These are phyloP conservation scores for Leccinum boreale DNA, from an alignment of 768 basidiomycete genomes.

Conservation along the genomic window DNA sequence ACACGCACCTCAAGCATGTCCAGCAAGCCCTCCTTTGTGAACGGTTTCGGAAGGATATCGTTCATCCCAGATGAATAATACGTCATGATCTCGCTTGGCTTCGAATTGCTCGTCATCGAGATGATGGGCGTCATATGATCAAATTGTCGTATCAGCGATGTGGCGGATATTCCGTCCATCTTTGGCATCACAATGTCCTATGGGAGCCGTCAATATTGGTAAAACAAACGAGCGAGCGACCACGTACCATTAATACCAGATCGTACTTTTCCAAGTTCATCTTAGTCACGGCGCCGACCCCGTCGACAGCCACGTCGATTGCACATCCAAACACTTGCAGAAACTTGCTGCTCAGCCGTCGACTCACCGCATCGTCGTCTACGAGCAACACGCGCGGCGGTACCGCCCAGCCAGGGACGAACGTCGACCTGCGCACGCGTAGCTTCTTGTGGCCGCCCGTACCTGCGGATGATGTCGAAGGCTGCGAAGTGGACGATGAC, in stretches of 20 bases:
- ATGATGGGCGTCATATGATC: slow-evolving; percentile 96
- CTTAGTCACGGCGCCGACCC: slow-evolving; percentile 87
- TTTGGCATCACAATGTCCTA: slow-evolving; percentile 96
- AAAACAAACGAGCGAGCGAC: not conserved
- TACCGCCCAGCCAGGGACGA: slow-evolving; percentile 88
- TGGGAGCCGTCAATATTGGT: not conserved
- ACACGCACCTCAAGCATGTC: slow-evolving; percentile 82
- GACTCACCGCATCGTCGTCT: slow-evolving; percentile 91
- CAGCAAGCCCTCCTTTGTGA: slow-evolving; percentile 88
- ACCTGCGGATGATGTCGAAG: slow-evolving; percentile 9
- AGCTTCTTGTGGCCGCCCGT: slow-evolving; percentile 40
- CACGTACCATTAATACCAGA: slow-evolving; percentile 85
- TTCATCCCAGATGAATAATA: slow-evolving; percentile 82
- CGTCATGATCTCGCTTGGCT: slow-evolving; percentile 89
- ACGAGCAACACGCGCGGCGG: slow-evolving; percentile 90
- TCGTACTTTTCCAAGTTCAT: slow-evolving; percentile 98
- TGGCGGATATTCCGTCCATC: slow-evolving; percentile 85
- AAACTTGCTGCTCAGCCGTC: slow-evolving; percentile 88
- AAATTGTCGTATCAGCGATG: slow-evolving; percentile 90
- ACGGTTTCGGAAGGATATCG: slow-evolving; percentile 94
- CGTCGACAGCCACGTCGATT: slow-evolving; percentile 93
- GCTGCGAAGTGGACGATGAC: slow-evolving; percentile 12
- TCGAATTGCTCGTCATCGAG: slow-evolving; percentile 95
- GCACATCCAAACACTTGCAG: slow-evolving; percentile 93
- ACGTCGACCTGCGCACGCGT: slow-evolving; percentile 71